Evolutionary conservation across 345 rosid species (phyloP).

Genomic region (Eucalyptus erythrocorys): DNA sequence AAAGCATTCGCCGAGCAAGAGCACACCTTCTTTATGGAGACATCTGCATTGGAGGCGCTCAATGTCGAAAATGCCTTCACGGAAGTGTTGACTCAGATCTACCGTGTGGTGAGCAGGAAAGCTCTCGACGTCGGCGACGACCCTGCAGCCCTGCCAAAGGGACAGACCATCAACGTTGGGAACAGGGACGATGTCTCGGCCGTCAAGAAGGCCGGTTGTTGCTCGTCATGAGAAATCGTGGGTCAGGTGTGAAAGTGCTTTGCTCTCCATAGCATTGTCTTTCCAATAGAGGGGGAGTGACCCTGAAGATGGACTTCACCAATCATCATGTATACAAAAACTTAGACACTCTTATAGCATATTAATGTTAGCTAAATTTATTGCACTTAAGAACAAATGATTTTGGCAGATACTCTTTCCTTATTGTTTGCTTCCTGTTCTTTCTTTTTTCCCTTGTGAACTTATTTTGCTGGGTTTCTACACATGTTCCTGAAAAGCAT

Average conservation of each 20-base stretch:
- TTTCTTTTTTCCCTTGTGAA: background rate
- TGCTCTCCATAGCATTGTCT: background rate
- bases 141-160: slow-evolving; percentile 77
- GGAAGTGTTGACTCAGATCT: slow-evolving; percentile 70
- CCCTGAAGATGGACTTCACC: background rate
- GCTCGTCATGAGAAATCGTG: slow-evolving; percentile 25
- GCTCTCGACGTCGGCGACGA: slow-evolving; percentile 79
- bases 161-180: slow-evolving; percentile 61
- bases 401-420: background rate
- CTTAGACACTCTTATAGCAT: background rate
- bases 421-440: background rate
- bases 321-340: background rate
- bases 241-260: background rate
- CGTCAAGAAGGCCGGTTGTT: slow-evolving; percentile 66
- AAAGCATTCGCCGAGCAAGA: slow-evolving; percentile 59
- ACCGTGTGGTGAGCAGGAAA: slow-evolving; percentile 68
- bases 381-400: background rate
- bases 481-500: background rate
- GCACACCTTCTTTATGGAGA: slow-evolving; percentile 75
- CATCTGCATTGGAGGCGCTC: slow-evolving; percentile 77
- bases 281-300: background rate
- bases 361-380: background rate
- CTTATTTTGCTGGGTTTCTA: background rate
- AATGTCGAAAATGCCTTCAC: slow-evolving; percentile 83
- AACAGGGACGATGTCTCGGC: slow-evolving; percentile 74